Base-by-base conservation (phyloP, 805 yeast species). In the Saturnispora diversa region DNA sequence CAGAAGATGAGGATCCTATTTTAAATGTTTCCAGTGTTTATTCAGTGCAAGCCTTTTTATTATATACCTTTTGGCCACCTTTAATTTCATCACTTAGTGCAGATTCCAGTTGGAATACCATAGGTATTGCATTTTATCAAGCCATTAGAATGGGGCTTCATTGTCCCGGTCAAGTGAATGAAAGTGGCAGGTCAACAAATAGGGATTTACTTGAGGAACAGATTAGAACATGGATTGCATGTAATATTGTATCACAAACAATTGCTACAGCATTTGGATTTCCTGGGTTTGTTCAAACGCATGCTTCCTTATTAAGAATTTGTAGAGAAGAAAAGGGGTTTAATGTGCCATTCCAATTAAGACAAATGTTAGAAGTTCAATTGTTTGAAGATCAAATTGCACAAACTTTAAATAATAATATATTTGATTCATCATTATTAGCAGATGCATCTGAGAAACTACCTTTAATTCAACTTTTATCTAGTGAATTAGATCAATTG, bases 51-150 rank as follows among this genome's bases (percentile, higher is more conserved):
- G 97, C 97, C 0, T 81, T 90, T 47, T 62, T 90, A 21, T 64
- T 90, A 2, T 86, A 84, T 60, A 81, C 97, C 0, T 77, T 81
- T 57, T 90, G 97, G 98, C 97, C 97, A 0, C 96, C 97, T 3
- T 70, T 88, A 28, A 85, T 96, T 0, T 86, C 97, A 0, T 87
- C 97, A 0, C 69, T 92, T 35, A 84, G 94, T 59, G 95, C 97
- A 0, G 97, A 92, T 56, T 82, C 95, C 6, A 82, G 95, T 4
- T 90, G 97, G 95, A 85, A 84, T 56, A 85, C 97, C 1, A 80
- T 86, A 17, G 97, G 97, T 0, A 79, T 85, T 34, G 97, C 97
- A 4, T 68, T 87, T 51, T 85, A 84, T 60, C 95, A 86, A 55
- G 97, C 97, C 0, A 81, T 88, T 25, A 66, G 97, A 40, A 83